Evolutionary conservation across 306 rosid species (phyloP), one percentile per base, ranked within the genome.

Genomic region (Psophocarpus tetragonolobus): DNA sequence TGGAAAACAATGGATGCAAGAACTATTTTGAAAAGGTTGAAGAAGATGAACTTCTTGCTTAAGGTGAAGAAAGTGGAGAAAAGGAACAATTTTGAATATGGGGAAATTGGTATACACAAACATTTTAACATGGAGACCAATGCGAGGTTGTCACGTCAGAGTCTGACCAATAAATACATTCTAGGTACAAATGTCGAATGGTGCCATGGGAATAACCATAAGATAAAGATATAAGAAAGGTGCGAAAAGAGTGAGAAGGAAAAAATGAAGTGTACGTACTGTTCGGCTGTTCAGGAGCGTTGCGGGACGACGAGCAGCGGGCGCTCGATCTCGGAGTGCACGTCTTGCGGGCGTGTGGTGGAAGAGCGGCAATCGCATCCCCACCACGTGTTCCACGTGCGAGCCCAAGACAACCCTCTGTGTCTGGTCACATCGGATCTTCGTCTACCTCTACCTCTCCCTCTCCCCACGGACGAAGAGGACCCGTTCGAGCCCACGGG

Each of bases 401-500:
- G 98, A 9, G 92, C 96, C 48, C 98, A 92, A 32, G 97, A 95
- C 81, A 92, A 87, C 86, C 97, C 98, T n/a, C 91, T 95, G 76
- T 87, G 83, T 78, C 96, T 95, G 29, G 90, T 92, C 81, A 95
- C 98, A 80, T 81, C 97, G 66, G 98, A 92, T 92, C 92, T 94
- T 60, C 97, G 97, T 91, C 92, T 94, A 68, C 94, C 98, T 91
- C 89, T 87, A 57, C 97, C 98, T 91, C 92, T 94, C 71, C 94
- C 98, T 91, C 89, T 87, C 62, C 97, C 96, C 6, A 0, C 82
- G 48, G 86, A 80, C 68, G 90, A 88, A 0, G 90, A 88, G 1
- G 98, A 95, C 83, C 98, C 98, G 1, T 95, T 95, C 87, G 92
- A 88, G 78, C 97, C 97, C 83, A 90, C 97, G 3, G 98, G 97